Evolutionary conservation across 495 filamentous ascomycete species (phyloP).

Genomic region (Friedmanniomyces endolithicus): DNA sequence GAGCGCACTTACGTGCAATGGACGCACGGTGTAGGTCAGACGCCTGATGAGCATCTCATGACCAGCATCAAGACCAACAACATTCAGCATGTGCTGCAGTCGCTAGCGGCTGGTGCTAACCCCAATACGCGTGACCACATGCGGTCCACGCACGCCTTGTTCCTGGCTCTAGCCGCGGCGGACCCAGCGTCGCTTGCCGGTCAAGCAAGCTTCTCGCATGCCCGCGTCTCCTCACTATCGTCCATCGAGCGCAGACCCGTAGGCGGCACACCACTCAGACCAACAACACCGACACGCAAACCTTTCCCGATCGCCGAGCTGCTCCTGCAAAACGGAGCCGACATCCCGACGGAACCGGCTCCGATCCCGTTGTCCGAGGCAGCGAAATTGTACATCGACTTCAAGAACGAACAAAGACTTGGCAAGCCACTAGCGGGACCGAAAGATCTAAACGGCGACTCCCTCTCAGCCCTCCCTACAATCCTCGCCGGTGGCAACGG

Average conservation of each 20-base stretch:
- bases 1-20: slow-evolving; percentile 69
- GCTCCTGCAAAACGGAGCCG: slow-evolving; percentile 85
- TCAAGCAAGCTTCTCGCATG: slow-evolving; percentile 27
- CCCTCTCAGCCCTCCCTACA: slow-evolving; percentile 13
- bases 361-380: slow-evolving; percentile 64
- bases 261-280: not conserved
- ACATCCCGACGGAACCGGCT: slow-evolving; percentile 60
- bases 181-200: slow-evolving; percentile 66
- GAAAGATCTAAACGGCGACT: slow-evolving; percentile 16
- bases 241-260: slow-evolving; percentile 18
- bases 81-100: slow-evolving; percentile 80
- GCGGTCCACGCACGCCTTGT: slow-evolving; percentile 74
- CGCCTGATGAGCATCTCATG: slow-evolving; percentile 81
- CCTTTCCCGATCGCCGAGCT: slow-evolving; percentile 83
- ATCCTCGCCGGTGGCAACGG: slow-evolving; percentile 6
- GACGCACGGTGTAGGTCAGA: slow-evolving; percentile 62
- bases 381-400: slow-evolving; percentile 72
- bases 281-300: slow-evolving; percentile 16
- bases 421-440: slow-evolving; percentile 13
- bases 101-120: slow-evolving; percentile 73
- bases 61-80: slow-evolving; percentile 91
- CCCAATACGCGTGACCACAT: slow-evolving; percentile 81
- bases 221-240: slow-evolving; percentile 26
- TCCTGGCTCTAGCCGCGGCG: slow-evolving; percentile 84
- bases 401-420: slow-evolving; percentile 45